Evolutionary conservation across 331 rosid genomes (phyloP), one percentile per base, ranked within the genome.

Genomic region (Dryas integrifolia): DNA sequence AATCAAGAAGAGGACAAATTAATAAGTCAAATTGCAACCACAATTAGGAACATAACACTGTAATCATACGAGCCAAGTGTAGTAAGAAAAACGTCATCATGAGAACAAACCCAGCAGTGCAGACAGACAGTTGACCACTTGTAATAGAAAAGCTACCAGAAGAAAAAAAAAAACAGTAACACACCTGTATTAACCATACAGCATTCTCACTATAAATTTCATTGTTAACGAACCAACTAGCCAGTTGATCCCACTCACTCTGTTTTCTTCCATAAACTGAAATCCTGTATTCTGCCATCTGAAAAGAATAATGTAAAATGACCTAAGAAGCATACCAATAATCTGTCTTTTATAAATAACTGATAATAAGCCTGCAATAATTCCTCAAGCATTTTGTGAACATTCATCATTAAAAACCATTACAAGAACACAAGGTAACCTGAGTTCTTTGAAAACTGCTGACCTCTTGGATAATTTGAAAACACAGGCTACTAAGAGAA

Each of bases 241-340:
- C 97, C 81, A 91, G 70, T 77, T 91, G 97, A 73, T 88, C 95
- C 97, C 97, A 91, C 82, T 88, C 97, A 77, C 97, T 88, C 79
- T 88, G 89, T 77, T 91, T 91, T 82, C 97, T 87, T 79, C 97
- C 97, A 81, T 91, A 91, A 35, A 91, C 82, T 14, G 97, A 91
- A 75, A 91, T 84, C 88, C 97, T 86, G 81, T 91, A 91, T 83
- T 91, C 97, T 40, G 95, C 97, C 97, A 91, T 85, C 97, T 91
- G 90, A 67, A 76, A 75, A 79, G 24, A 35, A 74, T 2, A 13
- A 35, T 2, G 13, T 49, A 13, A 2, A 49, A 49, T 13, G 53
- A 13, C 13, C 53, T 35, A 38, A 60, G 30, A 60, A 6, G 12
- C n/a, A 5, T 13, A 38, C 65, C 5, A 39, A 60, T 9, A 38